A percentile compares a stretch with the other conserved stretches of the same genome.
Conservation (phyloP, 345 rosid genomes). For the Bretschneidera sinensis region DNA sequence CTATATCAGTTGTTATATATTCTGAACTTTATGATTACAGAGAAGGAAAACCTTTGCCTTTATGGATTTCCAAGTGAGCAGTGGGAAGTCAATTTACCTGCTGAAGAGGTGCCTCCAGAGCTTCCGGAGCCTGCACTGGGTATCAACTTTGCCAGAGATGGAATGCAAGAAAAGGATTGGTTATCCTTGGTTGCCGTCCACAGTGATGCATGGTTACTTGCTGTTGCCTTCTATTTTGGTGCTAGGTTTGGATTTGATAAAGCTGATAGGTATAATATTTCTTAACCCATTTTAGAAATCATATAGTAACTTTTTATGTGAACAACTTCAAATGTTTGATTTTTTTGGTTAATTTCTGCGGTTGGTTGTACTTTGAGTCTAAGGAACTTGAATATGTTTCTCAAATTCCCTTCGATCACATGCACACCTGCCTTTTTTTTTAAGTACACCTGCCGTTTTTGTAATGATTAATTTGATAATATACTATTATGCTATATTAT, state of each 20-base stretch:
- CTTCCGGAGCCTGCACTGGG: conserved; percentile 99
- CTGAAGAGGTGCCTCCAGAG: conserved; percentile 99
- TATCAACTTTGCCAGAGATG: conserved; percentile 96
- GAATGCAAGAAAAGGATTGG: conserved; percentile 99
- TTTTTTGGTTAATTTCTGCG: too few species aligned
- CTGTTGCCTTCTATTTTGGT: conserved; percentile 97
- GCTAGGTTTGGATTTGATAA: conserved; percentile 98
- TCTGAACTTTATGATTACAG: conserved; percentile 24
- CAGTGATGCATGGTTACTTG: conserved; percentile 98
- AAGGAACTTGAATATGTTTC: too few species aligned
- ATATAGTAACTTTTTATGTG: conserved; percentile 7
- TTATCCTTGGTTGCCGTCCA: too few species aligned
- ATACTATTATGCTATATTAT: background rate
- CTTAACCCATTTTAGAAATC: background rate
- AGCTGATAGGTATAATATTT: conserved; percentile 80
- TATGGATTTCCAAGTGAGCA: conserved; percentile 97
- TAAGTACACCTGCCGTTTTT: background rate
- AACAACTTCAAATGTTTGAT: too few species aligned
- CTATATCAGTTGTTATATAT: too few species aligned
- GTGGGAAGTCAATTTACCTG: conserved; percentile 99
- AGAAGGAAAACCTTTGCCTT: conserved; percentile 89
- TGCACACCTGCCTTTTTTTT: too few species aligned
- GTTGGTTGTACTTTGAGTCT: too few species aligned
- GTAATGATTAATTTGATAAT: background rate
- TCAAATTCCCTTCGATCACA: too few species aligned